Base-by-base conservation (phyloP, 1,284 basidiomycete species). In the Malassezia vespertilionis region DNA sequence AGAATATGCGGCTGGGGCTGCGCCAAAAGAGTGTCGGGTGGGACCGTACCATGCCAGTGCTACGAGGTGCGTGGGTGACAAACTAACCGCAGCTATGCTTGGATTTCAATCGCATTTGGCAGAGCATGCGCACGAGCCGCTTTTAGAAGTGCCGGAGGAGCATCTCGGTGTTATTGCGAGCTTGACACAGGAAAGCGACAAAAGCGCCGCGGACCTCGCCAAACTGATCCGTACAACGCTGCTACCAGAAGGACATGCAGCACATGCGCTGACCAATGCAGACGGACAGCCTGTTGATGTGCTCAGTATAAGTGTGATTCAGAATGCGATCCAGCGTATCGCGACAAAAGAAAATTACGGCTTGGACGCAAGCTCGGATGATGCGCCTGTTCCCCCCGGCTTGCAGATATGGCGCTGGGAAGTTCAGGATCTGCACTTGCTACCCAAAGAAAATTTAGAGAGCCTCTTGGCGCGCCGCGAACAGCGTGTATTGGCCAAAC, bases 361-460 rank as follows among this genome's bases (percentile, higher is more conserved):
- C 18, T 41, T 66, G 21, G 55, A 59, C 23, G 24, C 24, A 23
- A 33, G n/a, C 15, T 31, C 21, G 2, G 32, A 39, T 18, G 45
- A 45, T 11, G 21, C 14, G 14, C 33, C 24, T 1, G 11, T 33
- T 1, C 22, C 41, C 7, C 31, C 41, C 1, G 21, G 14, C 36
- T 58, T 84, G 26, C 81, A 79, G 56, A 73, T 84, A n/a, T 90
- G 86, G 86, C 76, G 86, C 52, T 89, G 86, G 86, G 86, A 90
- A 65, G 80, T 83, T 6, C 80, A 77, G 56, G 76, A 79, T 12
- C 73, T 76, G 40, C 74, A 78, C 37, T 82, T 82, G 79, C 71
- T 89, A 24, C 85, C 86, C 0, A 81, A 79, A 61, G 78, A 77
- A 58, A 75, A 76, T 7, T 74, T 75, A 47, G 82, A 84, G 51